Conservation (phyloP, 306 rosid genomes). For the Quercus mongolica region DNA sequence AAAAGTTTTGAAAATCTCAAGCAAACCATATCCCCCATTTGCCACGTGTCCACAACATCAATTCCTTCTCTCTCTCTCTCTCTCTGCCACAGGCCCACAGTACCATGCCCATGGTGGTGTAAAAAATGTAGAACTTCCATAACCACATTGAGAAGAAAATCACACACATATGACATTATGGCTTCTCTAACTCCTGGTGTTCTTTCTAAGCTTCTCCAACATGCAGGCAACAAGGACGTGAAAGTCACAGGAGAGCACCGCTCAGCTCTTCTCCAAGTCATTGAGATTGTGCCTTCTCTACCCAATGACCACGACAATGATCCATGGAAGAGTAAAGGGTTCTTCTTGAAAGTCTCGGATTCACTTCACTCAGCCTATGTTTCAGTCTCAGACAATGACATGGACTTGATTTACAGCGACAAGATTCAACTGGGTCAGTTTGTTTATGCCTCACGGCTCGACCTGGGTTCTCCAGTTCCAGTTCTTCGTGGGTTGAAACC, state of each 20-base stretch:
- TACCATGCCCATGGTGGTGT: neutral
- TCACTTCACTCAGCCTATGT: conserved; percentile 65
- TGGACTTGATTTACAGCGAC: conserved; percentile 50
- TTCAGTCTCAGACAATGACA: conserved; percentile 43
- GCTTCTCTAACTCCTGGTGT: conserved; percentile 77
- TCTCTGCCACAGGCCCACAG: neutral
- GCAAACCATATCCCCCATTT: conserved; percentile 3
- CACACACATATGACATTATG: conserved; percentile 24
- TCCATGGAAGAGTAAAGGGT: conserved; percentile 54
- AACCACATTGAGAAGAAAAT: neutral
- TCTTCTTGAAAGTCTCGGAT: conserved; percentile 73
- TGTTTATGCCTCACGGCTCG: conserved; percentile 59
- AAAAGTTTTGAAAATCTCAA: conserved; percentile 23
- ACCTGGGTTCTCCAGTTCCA: conserved; percentile 42
- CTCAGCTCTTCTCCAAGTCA: conserved; percentile 62
- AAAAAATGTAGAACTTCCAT: neutral
- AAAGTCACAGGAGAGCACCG: conserved; percentile 62
- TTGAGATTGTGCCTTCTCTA: conserved; percentile 61
- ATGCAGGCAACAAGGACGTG: conserved; percentile 37
- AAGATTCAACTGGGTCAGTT: conserved; percentile 70
- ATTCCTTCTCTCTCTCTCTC: neutral
- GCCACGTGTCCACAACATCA: conserved; percentile 42
- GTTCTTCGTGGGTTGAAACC: conserved; percentile 54
- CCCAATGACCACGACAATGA: conserved; percentile 21
- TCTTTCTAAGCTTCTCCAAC: conserved; percentile 62